Conservation (phyloP, 495 filamentous ascomycete genomes). For the Bacidia rubella region DNA sequence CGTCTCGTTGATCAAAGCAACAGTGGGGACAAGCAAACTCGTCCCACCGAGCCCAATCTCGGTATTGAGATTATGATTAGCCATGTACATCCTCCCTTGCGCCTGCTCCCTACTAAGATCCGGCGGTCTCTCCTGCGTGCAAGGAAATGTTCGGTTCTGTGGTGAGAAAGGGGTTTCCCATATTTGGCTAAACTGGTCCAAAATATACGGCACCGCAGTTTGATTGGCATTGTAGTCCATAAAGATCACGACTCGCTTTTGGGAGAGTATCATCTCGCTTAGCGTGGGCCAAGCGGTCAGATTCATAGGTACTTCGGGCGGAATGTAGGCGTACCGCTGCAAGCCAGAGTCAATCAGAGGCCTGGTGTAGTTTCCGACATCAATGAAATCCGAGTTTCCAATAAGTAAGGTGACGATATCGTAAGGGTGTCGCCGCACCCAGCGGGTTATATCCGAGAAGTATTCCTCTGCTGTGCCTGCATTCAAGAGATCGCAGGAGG, state of each 20-base stretch:
- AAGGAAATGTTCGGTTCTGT: slow-evolving; percentile 44
- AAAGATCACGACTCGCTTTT: slow-evolving; percentile 50
- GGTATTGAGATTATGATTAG: slow-evolving; percentile 84
- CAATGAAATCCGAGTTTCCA: slow-evolving; percentile 62
- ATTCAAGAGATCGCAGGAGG: slow-evolving; percentile 64
- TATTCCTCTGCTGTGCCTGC: slow-evolving; percentile 65
- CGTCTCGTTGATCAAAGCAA: slow-evolving; percentile 47
- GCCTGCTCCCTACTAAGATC: slow-evolving; percentile 39
- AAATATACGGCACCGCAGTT: slow-evolving; percentile 50
- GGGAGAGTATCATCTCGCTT: slow-evolving; percentile 56
- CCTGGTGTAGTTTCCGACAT: slow-evolving; percentile 42
- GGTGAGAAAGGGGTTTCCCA: slow-evolving; percentile 58
- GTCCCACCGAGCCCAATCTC: slow-evolving; percentile 48
- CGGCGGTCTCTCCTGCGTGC: slow-evolving; percentile 46
- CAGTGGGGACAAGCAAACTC: slow-evolving; percentile 63
- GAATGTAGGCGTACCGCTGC: slow-evolving; percentile 54
- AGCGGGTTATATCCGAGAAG: slow-evolving; percentile 51
- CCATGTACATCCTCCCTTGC: slow-evolving; percentile 60
- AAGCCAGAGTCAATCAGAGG: slow-evolving; percentile 58
- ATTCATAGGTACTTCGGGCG: slow-evolving; percentile 52
- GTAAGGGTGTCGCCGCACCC: slow-evolving; percentile 67
- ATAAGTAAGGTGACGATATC: slow-evolving; percentile 87
- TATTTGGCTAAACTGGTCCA: slow-evolving; percentile 53
- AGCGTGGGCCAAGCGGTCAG: slow-evolving; percentile 77
- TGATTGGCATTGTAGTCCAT: slow-evolving; percentile 81